Base-by-base conservation (phyloP, 306 rosid genomes). In the Crotalaria pallida region DNA sequence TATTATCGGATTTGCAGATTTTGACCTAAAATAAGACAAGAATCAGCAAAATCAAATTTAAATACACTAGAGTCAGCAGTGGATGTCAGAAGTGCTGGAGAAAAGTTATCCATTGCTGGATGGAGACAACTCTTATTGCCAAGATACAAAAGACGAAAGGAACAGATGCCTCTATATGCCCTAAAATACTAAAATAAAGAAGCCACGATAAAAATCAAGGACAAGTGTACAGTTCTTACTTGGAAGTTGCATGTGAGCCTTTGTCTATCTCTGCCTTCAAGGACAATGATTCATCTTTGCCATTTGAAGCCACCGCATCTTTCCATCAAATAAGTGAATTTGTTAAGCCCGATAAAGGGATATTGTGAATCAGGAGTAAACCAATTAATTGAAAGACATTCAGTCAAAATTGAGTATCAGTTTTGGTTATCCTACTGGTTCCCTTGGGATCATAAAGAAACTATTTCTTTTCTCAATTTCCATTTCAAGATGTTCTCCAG, bases 261-360 rank as follows among this genome's bases (percentile, higher is more conserved):
- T 76, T 67, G 40, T 68, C 69, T 60, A 60, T 23, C 55, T 82
- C 79, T 49, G 75, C 79, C 51, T 77, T 74, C 49, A n/a, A 29
- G 58, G 87, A 57, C 50, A 53, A 47, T 0, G 80, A 62, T 57
- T 70, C 86, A 64, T 48, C 72, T 49, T 82, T 81, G n/a, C 71
- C 79, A 72, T 65, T 65, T 58, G 86, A 76, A 77, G 59, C 81
- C 65, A 21, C 85, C 6, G 52, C 74, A 72, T 40, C 85, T 82
- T 71, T 61, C 67, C 75, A 85, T 63, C 53, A 56, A 69, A 29
- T 15, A 75, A 77, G 49, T 67, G 45, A 81, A 79, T 57, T 80
- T 63, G 63, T 71, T 72, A 64, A 66, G 77, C 65, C 33, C 74
- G 78, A 73, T 24, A 27, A 74, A 72, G 65, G n/a, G 57, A 68